Evolutionary conservation across 768 basidiomycete species (phyloP), one percentile per base, ranked within the genome.

Genomic region (Pholiota conissans): DNA sequence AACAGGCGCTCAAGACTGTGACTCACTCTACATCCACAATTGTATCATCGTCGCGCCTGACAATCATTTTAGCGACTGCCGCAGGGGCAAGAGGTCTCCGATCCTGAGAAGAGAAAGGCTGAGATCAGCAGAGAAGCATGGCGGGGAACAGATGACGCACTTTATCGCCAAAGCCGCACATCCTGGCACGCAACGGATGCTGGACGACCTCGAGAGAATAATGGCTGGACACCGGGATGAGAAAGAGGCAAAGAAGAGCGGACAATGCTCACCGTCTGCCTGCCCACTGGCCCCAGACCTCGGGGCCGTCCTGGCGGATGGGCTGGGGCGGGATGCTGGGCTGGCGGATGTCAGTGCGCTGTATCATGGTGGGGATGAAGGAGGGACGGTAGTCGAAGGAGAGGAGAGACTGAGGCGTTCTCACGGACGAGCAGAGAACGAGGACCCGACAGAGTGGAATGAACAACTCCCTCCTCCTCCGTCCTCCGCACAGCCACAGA

Each of bases 121-220:
- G 58, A 63, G 35, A 61, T 57, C 40, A 37, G 48, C 62, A 55
- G 58, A 50, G 20, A n/a, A 26, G 35, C n/a, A n/a, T n/a, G n/a
- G n/a, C n/a, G n/a, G n/a, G n/a, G n/a, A n/a, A 47, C 55, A 27
- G 22, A 51, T 35, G 53, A 63, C 68, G 58, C 63, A 93, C 94
- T 80, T 95, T 96, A 79, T 97, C 93, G 45, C 95, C 95, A 71
- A 96, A 95, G 10, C 95, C 95, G 70, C 95, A 96, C 88, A 95
- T 95, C 62, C 95, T 84, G 49, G 95, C 95, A 40, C 95, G 85
- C 47, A 91, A 72, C 37, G 95, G 95, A 64, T 95, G 85, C 69
- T 97, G 95, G 3, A 91, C 82, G 65, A 95, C 84, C 62, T 92
- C 87, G 39, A 96, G 81, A 13, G 87, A 84, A 72, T 95, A 95